Conservation (phyloP, 2,329 filamentous ascomycete species). For the Trichoderma sp. region DNA sequence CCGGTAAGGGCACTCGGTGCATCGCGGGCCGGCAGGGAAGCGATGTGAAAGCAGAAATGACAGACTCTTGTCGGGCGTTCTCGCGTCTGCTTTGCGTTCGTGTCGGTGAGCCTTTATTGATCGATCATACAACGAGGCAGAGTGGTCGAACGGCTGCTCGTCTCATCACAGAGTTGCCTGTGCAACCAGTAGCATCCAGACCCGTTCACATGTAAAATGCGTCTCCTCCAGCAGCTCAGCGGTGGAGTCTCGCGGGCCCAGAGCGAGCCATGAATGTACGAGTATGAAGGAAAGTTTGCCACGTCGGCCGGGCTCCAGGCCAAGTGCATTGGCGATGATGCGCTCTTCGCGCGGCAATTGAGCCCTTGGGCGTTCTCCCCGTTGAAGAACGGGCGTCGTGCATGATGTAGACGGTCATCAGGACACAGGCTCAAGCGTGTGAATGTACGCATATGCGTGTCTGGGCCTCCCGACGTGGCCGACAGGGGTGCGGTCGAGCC, state of each 20-base stretch:
- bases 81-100: neutral
- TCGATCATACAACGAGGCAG: conserved; percentile 1
- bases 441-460: no score
- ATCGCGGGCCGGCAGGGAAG: neutral
- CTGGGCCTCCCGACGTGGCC: no score
- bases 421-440: neutral
- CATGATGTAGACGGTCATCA: neutral
- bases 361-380: neutral
- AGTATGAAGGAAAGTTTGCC: conserved; percentile 1
- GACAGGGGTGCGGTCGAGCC: neutral
- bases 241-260: conserved; percentile 6
- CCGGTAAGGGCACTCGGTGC: neutral
- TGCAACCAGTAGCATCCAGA: neutral
- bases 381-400: neutral
- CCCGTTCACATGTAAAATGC: conserved; percentile 8
- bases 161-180: no score
- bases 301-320: conserved; percentile 2
- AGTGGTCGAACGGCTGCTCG: neutral
- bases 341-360: neutral
- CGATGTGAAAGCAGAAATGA: neutral
- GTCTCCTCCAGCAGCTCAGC: neutral
- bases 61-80: conserved; percentile 4
- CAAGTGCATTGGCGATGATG: conserved; percentile 8
- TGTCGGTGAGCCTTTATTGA: conserved; percentile 20
- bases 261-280: neutral